Base-by-base conservation (phyloP, 805 yeast species). In the Metschnikowia noctiluminum region DNA sequence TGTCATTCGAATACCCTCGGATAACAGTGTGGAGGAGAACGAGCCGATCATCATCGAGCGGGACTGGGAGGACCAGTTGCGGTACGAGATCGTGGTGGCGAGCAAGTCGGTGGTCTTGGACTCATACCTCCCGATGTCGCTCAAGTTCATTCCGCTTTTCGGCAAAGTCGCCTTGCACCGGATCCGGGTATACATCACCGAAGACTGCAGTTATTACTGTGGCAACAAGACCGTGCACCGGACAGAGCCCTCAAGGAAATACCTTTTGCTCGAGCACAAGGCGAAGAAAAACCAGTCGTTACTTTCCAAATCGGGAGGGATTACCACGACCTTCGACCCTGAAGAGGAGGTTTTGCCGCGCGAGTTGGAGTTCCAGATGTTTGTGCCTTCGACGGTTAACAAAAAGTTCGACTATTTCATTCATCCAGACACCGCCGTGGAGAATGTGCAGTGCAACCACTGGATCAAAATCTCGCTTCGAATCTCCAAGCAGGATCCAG, bases 401-500 rank as follows among this genome's bases (percentile, higher is more conserved):
- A 79, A 78, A 26, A 77, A 78, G 41, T 77, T 74, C 46, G 74
- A 71, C 49, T 62, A 62, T 40, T 49, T 55, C 28, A 66, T 86
- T 28, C 96, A 89, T 59, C 96, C 98, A 1, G 96, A 94, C 65
- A 88, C 97, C 0, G 81, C 88, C 2, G 85, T 78, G 57, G 80
- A 78, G 26, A 83, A 82, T 57, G 89, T 94, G 53, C 91, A 89
- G 68, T 78, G 94, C 7, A 92, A 88, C 60, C 99, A 94, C 68
- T 94, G 99, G 97, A 83, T 94, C 59, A 94, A 94, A 68, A 78
- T 94, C 13, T 86, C 96, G 54, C 69, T 94, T 45, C 71, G 98
- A 44, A 73, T 94, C 36, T 87, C 96, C 6, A 80, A 78, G 55
- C 62, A 75, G n/a, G 83, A 86, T 39, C 79, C 82, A 2, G 73